Evolutionary conservation across 1,139 yeast species (phyloP), one percentile per base, ranked within the genome.

Genomic region (Yamadazyma spencermartinsiae): DNA sequence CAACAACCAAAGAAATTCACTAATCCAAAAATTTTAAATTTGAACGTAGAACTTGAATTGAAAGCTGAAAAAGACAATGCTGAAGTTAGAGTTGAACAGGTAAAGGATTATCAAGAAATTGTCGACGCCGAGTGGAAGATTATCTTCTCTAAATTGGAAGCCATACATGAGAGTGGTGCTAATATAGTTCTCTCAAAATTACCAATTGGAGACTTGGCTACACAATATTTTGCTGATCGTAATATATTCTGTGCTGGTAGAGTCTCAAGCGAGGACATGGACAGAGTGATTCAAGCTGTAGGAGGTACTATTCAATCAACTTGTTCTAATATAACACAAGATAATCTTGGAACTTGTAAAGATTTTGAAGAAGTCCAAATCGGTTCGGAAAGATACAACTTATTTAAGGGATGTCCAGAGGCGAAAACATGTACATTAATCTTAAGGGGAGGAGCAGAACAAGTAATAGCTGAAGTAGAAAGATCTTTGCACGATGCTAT

Each of bases 71-170:
- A 88, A 69, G 99, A 92, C 63, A 92, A 92, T 60, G 99, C 99
- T n/a, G 99, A 92, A 70, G 98, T 92, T 23, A 80, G 98, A 53
- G 95, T 92, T 37, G 95, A 88, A 54, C 86, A 89, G 59, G 98
- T 92, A 38, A 79, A 81, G 44, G 97, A 92, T 54, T 92, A 94
- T 65, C 98, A 92, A 68, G 90, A 86, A 28, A 85, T 92, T 41
- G 99, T 92, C 27, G 98, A 92, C 65, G 98, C 99, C 18, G 99
- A 92, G 65, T 92, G 98, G 98, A 82, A 87, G 60, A 86, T 92
- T 48, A 92, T 92, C 50, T 76, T 87, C 55, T 78, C 85, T 55
- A 92, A 94, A 65, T 76, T 92, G 52, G 86, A 87, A 55, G 84
- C 88, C 38, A 84, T 92, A 48, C 83, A 80, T 50, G 76, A 75